A percentile compares a stretch with the other conserved stretches of the same genome.
These are phyloP conservation scores for Cytospora piceae DNA, from an alignment of 2,329 filamentous ascomycete species.

Conservation along the genomic window DNA sequence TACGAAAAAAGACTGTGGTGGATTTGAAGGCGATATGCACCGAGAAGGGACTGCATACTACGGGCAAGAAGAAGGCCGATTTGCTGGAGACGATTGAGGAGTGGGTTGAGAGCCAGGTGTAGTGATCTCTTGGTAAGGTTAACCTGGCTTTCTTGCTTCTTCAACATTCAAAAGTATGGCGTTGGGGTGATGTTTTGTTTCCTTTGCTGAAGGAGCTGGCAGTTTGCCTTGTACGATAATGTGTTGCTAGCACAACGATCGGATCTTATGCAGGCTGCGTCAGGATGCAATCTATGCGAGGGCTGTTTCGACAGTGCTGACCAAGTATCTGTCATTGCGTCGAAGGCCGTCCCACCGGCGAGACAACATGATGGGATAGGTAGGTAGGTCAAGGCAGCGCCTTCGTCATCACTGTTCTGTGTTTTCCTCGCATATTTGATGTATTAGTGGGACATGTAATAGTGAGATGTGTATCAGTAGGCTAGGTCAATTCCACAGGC, in stretches of 20 bases:
- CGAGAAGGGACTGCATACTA: constrained; percentile 48
- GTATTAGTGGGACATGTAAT: too few relatives aligned
- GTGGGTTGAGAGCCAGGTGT: constrained; percentile 50
- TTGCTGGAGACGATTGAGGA: constrained; percentile 59
- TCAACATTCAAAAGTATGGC: background rate
- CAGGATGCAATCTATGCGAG: background rate
- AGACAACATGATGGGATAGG: too few relatives aligned
- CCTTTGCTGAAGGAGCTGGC: background rate
- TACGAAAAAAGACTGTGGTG: constrained; percentile 59
- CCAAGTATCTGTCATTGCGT: background rate
- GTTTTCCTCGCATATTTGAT: too few relatives aligned
- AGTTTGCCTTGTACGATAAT: background rate
- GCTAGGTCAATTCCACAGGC: too few relatives aligned
- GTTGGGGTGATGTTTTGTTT: background rate
- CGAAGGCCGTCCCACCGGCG: too few relatives aligned
- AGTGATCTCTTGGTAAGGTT: background rate
- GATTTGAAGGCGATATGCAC: constrained; percentile 55
- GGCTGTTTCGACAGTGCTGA: background rate
- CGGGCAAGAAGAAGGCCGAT: constrained; percentile 57
- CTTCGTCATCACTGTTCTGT: too few relatives aligned
- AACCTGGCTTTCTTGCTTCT: background rate
- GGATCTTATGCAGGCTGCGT: background rate
- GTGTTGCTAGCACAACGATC: background rate
- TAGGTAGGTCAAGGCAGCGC: too few relatives aligned
- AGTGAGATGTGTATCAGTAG: too few relatives aligned